Base-by-base conservation (phyloP, 805 yeast genomes). In the Diddensiella transvaalensis region DNA sequence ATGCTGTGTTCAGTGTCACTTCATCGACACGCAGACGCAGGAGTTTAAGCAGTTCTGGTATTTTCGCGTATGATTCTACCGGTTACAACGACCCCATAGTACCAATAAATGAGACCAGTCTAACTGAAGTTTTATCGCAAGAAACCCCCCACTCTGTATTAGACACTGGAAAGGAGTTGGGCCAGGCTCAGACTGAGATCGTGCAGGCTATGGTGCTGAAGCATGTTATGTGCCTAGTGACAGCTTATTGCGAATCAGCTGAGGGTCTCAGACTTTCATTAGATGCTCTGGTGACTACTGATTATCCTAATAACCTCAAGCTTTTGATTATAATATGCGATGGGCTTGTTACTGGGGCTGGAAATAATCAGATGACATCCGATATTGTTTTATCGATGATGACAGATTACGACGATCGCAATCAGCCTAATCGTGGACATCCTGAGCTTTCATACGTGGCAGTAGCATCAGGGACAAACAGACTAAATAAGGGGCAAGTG, bases 401-500 rank as follows among this genome's bases (percentile, higher is more conserved):
- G 86, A 76, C 82, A 3, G 81, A 78, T 56, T 73, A 84, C 53
- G 72, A 75, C 6, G 80, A 82, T 1, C 76, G 72, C 11, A 87
- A 83, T 17, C 79, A 83, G 11, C 90, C 83, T 5, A 80, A 82
- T 1, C 76, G 72, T 11, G 87, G 83, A 17, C 79, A 83, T 11
- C 90, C 83, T 5, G 67, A 77, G 57, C 71, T 79, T 58, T 84
- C 95, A 0, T 87, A 87, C 62, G 88, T 87, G 33, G 89, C 96
- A 3, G 95, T 87, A 40, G 91, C 95, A 3, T 22, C 48, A 3
- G 95, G 95, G 56, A 54, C 82, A 1, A 85, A 83, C 63, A 80
- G 95, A 68, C 93, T 87, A 60, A 87, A 87, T 62, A 83, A 83
- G 88, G 95, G 96, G 11, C 85, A 85, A 63, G 82, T 87, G 3